A percentile compares a stretch with the other conserved stretches of the same genome.
phyloP scores from a whole-genome alignment of 306 rosid genomes.

The Phaseolus lunatus region DNA sequence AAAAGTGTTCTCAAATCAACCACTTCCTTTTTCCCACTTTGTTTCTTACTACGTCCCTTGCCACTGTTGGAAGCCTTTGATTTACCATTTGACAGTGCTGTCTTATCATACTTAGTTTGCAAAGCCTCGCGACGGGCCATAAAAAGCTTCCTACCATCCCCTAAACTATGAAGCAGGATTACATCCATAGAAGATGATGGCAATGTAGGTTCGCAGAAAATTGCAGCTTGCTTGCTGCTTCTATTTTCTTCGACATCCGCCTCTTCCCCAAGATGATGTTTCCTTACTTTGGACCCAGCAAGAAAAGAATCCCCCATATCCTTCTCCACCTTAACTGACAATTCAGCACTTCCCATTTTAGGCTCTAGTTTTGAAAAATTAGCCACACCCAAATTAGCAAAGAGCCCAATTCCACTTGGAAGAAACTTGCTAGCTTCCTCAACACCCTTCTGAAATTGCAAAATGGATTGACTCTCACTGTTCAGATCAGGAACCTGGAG shows the following conservation, averaged over 20 bases:
- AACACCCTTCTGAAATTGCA: constrained; percentile 84
- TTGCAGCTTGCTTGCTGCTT: constrained; percentile 82
- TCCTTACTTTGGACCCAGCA: constrained; percentile 61
- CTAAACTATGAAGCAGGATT: constrained; percentile 64
- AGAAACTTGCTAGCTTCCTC: constrained; percentile 92
- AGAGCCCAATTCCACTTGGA: constrained; percentile 62
- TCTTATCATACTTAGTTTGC: constrained; percentile 52
- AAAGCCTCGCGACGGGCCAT: constrained; percentile 66
- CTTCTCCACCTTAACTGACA: constrained; percentile 59
- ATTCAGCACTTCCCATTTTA: constrained; percentile 41
- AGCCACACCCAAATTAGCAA: constrained; percentile 51
- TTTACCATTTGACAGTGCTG: constrained; percentile 52
- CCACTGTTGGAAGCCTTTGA: constrained; percentile 54
- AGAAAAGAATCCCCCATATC: constrained; percentile 46
- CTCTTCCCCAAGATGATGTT: constrained; percentile 59
- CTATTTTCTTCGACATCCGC: constrained; percentile 69
- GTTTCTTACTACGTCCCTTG: constrained; percentile 80
- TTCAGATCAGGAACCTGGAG: constrained; percentile 56
- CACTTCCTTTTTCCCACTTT: constrained; percentile 67
- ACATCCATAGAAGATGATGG: constrained; percentile 69
- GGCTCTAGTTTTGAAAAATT: constrained; percentile 41
- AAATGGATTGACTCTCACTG: constrained; percentile 72
- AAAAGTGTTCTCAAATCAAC: constrained; percentile 89
- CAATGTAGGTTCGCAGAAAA: constrained; percentile 66
- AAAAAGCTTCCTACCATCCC: constrained; percentile 58